Percentiles rank a stretch among this genome's conserved stretches.
These are phyloP conservation scores for Suillus occidentalis DNA, from an alignment of 768 basidiomycete species.

Conservation along the genomic window DNA sequence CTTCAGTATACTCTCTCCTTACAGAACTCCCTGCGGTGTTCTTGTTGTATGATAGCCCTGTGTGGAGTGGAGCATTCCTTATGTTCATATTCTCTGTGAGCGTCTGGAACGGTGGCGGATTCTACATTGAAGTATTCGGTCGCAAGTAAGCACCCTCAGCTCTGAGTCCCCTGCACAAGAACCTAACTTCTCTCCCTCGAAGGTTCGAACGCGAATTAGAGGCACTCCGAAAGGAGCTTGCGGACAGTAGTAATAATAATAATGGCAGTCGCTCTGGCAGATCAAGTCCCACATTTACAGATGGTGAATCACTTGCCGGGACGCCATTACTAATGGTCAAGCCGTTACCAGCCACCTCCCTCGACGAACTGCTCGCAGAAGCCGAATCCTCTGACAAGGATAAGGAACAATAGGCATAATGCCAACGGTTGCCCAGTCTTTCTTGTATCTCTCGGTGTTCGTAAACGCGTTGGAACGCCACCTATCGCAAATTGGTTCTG, in stretches of 20 bases:
- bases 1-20: constrained; percentile 74
- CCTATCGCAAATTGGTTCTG: neutral
- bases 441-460: neutral
- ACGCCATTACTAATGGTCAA: constrained; percentile 33
- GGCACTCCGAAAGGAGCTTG: constrained; percentile 85
- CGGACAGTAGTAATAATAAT: constrained; percentile 46
- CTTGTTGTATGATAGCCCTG: constrained; percentile 75
- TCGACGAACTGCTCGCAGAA: constrained; percentile 19
- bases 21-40: constrained; percentile 87
- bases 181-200: constrained; percentile 10
- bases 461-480: constrained; percentile 11
- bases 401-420: constrained; percentile 27
- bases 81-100: constrained; percentile 80
- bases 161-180: neutral
- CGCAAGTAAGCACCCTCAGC: constrained; percentile 69
- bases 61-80: constrained; percentile 78
- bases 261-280: constrained; percentile 45
- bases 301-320: constrained; percentile 38
- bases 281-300: constrained; percentile 52
- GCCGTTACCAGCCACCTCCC: constrained; percentile 20
- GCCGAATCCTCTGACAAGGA: constrained; percentile 19
- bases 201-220: constrained; percentile 95
- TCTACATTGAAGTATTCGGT: constrained; percentile 96
- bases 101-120: constrained; percentile 95
- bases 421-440: neutral